Conservation (phyloP, 257 asterid species). For the Mentha longifolia region DNA sequence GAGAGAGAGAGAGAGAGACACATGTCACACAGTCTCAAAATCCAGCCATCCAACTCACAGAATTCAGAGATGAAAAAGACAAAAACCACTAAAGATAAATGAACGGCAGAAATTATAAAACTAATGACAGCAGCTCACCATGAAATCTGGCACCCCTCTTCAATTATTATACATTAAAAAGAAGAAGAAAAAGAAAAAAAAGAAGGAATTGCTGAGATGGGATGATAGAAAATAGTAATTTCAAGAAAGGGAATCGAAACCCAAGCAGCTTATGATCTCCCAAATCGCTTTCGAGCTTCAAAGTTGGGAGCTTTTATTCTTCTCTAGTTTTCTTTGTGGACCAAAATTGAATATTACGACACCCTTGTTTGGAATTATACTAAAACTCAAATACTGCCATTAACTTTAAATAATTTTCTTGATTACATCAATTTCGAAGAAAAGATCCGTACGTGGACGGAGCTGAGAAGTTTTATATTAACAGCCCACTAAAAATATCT, state of each 20-base stretch:
- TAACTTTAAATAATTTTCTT: no score
- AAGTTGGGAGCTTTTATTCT: conserved; percentile 43
- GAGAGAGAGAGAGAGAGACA: conserved; percentile 12
- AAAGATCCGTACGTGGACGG: no score
- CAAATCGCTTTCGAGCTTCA: conserved; percentile 46
- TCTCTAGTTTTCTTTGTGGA: conserved; percentile 50
- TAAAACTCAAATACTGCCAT: no score
- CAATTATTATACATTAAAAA: not conserved
- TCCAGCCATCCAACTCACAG: conserved; percentile 30
- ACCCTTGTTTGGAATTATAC: conserved; percentile 28
- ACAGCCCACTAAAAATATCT: no score
- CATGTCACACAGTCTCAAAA: conserved; percentile 24
- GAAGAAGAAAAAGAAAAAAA: no score
- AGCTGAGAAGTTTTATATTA: no score
- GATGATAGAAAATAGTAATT: no score
- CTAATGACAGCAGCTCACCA: conserved; percentile 34
- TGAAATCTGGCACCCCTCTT: conserved; percentile 33
- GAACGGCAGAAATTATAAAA: conserved; percentile 8
- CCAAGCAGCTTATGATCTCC: conserved; percentile 27
- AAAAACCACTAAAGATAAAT: conserved; percentile 4
- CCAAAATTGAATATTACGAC: conserved; percentile 42
- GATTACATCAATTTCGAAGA: no score
- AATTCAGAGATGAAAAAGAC: conserved; percentile 28
- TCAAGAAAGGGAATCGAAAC: no score
- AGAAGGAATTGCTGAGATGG: conserved; percentile 19